Conservation (phyloP, 1,284 basidiomycete genomes). For the Ceratobasidium sp. region DNA sequence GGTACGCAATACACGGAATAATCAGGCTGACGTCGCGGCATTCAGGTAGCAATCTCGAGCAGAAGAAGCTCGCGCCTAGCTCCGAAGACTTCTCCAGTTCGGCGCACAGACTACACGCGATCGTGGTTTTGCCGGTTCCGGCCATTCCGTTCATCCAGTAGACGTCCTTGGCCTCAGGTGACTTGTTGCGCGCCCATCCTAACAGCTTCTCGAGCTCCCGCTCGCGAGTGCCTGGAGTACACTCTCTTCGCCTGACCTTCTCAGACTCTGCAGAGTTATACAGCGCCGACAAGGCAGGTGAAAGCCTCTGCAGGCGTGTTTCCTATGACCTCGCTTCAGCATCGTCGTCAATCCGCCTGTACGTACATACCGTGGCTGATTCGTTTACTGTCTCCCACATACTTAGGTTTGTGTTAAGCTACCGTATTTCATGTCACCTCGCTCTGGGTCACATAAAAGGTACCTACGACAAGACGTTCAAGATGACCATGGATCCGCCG, state of each 20-base stretch:
- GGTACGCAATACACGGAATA: constrained; percentile 3
- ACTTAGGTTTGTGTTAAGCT: background rate
- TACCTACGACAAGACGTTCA: background rate
- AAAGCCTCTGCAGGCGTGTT: background rate
- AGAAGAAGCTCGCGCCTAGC: constrained; percentile 22
- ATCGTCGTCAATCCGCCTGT: background rate
- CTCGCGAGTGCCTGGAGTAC: constrained; percentile 5
- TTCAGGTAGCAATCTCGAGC: background rate
- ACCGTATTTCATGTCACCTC: background rate
- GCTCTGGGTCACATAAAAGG: background rate
- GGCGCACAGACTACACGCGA: constrained; percentile 16
- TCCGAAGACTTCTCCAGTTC: background rate
- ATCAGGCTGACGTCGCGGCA: background rate
- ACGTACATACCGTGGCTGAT: background rate
- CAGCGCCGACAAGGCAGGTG: background rate
- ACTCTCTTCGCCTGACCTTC: background rate
- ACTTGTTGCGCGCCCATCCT: constrained; percentile 2
- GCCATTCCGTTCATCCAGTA: constrained; percentile 27
- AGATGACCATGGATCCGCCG: background rate
- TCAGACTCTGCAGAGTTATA: constrained; percentile 1
- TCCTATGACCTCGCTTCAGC: background rate
- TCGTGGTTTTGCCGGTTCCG: constrained; percentile 8
- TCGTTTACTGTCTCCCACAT: background rate
- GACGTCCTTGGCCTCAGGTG: background rate
- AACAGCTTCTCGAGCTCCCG: background rate